Base-by-base conservation (phyloP, 345 rosid genomes). In the Gossypium anomalum region DNA sequence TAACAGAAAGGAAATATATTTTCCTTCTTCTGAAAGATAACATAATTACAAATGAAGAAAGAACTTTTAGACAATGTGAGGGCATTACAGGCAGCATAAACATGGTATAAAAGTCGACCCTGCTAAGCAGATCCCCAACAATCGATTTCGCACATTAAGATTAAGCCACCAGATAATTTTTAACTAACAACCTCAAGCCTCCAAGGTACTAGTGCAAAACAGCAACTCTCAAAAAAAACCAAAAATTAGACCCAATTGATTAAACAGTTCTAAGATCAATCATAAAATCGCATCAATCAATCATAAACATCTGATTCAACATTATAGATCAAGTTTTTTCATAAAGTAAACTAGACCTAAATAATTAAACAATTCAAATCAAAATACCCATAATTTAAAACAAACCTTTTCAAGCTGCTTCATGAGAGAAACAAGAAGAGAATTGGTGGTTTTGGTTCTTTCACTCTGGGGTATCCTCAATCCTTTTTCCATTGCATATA, bases 401-500 rank as follows among this genome's bases (percentile, higher is more conserved):
- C 19, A 22, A 17, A 95, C 98, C 97, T 93, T 95, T 78, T 95
- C 98, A 7, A 95, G 94, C 84, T 93, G 99, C 41, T 93, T 95
- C 81, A 95, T 95, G 81, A 95, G 97, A 64, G 99, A 95, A 78
- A 85, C 65, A 65, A 95, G 94, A 69, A 95, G 90, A 11, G 97
- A 69, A 82, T 88, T 93, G 65, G 99, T 95, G 75, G 92, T 90
- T 84, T 89, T 93, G n/a, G 99, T 95, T 17, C 98, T 89, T 68
- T 91, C 94, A 73, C 75, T 77, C 67, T 83, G 88, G 2, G 99
- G 96, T 81, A 95, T 93, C 85, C 47, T 87, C 85, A 95, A 80
- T 7, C 99, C 99, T 74, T 82, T 83, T 83, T 95, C 99, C 99
- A 95, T 95, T 76, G 99, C 99, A 64, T 89, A 95, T 38, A 95